phyloP scores from a whole-genome alignment of 345 rosid species.

The Crucihimalaya himalaica region DNA sequence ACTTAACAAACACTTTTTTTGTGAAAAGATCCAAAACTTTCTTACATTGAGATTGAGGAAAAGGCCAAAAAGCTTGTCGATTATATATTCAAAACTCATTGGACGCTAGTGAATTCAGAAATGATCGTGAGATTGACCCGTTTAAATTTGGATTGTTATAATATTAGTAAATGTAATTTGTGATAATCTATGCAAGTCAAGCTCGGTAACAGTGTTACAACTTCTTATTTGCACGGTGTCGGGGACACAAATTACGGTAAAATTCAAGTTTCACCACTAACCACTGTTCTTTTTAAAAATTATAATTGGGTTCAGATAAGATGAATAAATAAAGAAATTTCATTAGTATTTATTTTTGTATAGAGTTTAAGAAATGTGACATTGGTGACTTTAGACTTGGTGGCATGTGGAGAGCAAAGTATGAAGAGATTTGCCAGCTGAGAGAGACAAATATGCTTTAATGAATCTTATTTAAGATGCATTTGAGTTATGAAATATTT shows the following conservation, averaged over 20 bases:
- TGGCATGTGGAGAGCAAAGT: slow-evolving; percentile 26
- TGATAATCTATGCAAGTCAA: slow-evolving; percentile 26
- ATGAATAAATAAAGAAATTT: not conserved
- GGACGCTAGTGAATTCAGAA: slow-evolving; percentile 39
- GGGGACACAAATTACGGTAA: slow-evolving; percentile 43
- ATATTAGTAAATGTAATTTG: slow-evolving; percentile 11
- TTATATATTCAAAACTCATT: slow-evolving; percentile 30
- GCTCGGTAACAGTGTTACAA: slow-evolving; percentile 38
- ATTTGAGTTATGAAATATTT: slow-evolving; percentile 14
- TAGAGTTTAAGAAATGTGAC: not conserved
- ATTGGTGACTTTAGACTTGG: not conserved
- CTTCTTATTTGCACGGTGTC: slow-evolving; percentile 46
- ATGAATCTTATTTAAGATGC: slow-evolving; percentile 31
- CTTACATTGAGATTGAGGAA: slow-evolving; percentile 41
- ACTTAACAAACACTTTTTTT: slow-evolving; percentile 22
- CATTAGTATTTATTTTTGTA: not conserved
- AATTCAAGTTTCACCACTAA: slow-evolving; percentile 32
- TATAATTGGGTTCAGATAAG: not conserved
- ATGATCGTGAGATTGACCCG: slow-evolving; percentile 31
- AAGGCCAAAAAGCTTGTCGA: slow-evolving; percentile 40
- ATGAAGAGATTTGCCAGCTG: slow-evolving; percentile 26
- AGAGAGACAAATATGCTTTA: slow-evolving; percentile 41
- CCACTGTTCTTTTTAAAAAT: not conserved
- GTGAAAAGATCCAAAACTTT: slow-evolving; percentile 41
- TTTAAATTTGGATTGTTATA: slow-evolving; percentile 34